phyloP scores from a whole-genome alignment of 805 yeast species.

The Yamadazyma scolyti region DNA sequence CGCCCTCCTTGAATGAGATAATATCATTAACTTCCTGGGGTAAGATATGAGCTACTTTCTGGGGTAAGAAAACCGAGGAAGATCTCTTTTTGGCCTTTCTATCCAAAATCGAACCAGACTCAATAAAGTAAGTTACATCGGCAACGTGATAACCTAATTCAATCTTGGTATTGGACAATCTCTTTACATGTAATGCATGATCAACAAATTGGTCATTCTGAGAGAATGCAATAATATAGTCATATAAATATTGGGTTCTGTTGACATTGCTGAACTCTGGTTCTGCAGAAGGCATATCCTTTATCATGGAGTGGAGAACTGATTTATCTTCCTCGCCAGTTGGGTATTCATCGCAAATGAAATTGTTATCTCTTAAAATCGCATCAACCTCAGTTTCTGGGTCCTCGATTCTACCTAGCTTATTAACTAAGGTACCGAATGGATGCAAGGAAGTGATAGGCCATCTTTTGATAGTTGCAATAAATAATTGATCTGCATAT shows the following conservation, averaged over 20 bases:
- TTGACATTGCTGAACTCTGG: slow-evolving; percentile 28
- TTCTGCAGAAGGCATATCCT: slow-evolving; percentile 41
- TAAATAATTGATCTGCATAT: slow-evolving; percentile 78
- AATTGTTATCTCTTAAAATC: slow-evolving; percentile 82
- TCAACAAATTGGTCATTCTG: slow-evolving; percentile 61
- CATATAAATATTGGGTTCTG: slow-evolving; percentile 54
- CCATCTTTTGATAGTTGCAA: slow-evolving; percentile 97
- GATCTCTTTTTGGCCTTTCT: slow-evolving; percentile 89
- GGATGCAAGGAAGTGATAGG: slow-evolving; percentile 98
- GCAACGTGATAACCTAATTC: slow-evolving; percentile 84
- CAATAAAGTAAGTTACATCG: slow-evolving; percentile 71
- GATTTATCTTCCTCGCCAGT: slow-evolving; percentile 25
- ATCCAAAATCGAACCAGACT: slow-evolving; percentile 74
- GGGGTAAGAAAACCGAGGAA: slow-evolving; percentile 83
- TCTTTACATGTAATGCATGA: slow-evolving; percentile 78
- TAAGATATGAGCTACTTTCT: slow-evolving; percentile 61
- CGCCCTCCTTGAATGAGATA: slow-evolving; percentile 59
- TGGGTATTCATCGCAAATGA: slow-evolving; percentile 76
- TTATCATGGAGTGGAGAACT: slow-evolving; percentile 10
- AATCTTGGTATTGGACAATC: slow-evolving; percentile 54
- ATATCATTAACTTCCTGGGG: slow-evolving; percentile 62
- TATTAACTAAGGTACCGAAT: slow-evolving; percentile 87
- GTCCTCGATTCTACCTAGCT: slow-evolving; percentile 78
- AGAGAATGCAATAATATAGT: slow-evolving; percentile 62
- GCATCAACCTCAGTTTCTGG: slow-evolving; percentile 80